Evolutionary conservation across 2,329 filamentous ascomycete species (phyloP).

Genomic region (Aspergillus sp.): DNA sequence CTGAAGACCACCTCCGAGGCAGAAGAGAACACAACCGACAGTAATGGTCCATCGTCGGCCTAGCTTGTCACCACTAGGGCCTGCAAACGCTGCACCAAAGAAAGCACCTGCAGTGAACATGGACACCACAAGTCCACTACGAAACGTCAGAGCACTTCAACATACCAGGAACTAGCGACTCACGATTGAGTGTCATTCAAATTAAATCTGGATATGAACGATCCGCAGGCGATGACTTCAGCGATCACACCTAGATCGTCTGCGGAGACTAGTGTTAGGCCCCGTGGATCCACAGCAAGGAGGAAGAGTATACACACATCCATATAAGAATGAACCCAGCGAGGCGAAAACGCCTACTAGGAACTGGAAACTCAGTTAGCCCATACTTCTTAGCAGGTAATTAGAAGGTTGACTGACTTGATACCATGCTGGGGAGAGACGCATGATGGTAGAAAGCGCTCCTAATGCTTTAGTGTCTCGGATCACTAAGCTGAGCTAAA

Average conservation of each 20-base stretch:
- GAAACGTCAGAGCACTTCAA: background rate
- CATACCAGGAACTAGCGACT: slow-evolving; percentile 6
- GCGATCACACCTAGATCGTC: slow-evolving; percentile 63
- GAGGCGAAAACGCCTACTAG: slow-evolving; percentile 61
- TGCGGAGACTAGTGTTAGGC: slow-evolving; percentile 17
- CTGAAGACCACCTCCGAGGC: slow-evolving; percentile 71
- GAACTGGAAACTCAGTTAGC: slow-evolving; percentile 45
- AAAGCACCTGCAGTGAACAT: slow-evolving; percentile 77
- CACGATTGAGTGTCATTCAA: slow-evolving; percentile 35
- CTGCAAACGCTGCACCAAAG: slow-evolving; percentile 66
- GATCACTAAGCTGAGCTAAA: slow-evolving; percentile 3
- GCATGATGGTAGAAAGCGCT: slow-evolving; percentile 45
- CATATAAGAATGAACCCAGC: slow-evolving; percentile 59
- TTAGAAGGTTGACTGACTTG: slow-evolving; percentile 43
- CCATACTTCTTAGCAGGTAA: background rate
- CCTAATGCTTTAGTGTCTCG: background rate
- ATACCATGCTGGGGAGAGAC: slow-evolving; percentile 59
- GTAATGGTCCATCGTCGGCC: slow-evolving; percentile 73
- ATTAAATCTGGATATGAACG: slow-evolving; percentile 36
- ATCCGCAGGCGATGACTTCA: slow-evolving; percentile 52
- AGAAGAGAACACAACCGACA: slow-evolving; percentile 69
- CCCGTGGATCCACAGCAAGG: background rate
- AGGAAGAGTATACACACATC: slow-evolving; percentile 40
- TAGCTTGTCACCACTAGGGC: slow-evolving; percentile 62
- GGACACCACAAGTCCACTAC: slow-evolving; percentile 69